Evolutionary conservation across 441 rosid genomes (phyloP).

Genomic region (Brassica balearica): DNA sequence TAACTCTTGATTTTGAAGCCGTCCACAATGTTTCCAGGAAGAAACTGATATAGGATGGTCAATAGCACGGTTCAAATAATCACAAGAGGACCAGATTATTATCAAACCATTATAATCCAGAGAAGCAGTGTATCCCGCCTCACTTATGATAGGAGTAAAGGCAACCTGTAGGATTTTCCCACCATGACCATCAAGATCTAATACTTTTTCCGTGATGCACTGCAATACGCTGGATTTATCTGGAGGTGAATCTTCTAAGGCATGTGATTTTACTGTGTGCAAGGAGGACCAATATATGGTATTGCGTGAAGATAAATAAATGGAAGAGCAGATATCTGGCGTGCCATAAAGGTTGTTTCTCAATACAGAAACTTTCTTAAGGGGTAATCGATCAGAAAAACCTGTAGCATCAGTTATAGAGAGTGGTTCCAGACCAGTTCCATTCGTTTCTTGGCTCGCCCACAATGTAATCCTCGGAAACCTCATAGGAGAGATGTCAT

Average conservation of each 20-base stretch:
- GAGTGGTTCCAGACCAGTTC: constrained; percentile 47
- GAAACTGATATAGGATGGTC: constrained; percentile 62
- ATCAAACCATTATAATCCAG: constrained; percentile 84
- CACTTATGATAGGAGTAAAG: constrained; percentile 63
- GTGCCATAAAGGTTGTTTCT: constrained; percentile 64
- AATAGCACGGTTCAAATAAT: constrained; percentile 49
- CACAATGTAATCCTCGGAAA: constrained; percentile 81
- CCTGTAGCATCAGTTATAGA: constrained; percentile 46
- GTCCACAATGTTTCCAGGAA: constrained; percentile 71
- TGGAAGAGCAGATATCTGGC: constrained; percentile 68
- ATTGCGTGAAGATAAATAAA: constrained; percentile 64
- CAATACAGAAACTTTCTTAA: constrained; percentile 62
- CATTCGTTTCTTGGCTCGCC: constrained; percentile 66
- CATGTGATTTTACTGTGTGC: constrained; percentile 47
- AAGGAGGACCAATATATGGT: constrained; percentile 65
- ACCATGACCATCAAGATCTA: constrained; percentile 70
- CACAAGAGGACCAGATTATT: constrained; percentile 70
- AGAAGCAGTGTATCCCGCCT: constrained; percentile 70
- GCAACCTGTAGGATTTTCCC: constrained; percentile 74
- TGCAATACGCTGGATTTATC: constrained; percentile 45
- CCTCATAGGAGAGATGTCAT: constrained; percentile 81
- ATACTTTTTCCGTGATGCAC: constrained; percentile 48
- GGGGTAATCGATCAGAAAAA: constrained; percentile 49
- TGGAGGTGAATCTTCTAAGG: constrained; percentile 48
- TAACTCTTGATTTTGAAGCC: constrained; percentile 52